Evolutionary conservation across 169 alveolate species (phyloP).

Genomic region (Theileria orientalis): DNA sequence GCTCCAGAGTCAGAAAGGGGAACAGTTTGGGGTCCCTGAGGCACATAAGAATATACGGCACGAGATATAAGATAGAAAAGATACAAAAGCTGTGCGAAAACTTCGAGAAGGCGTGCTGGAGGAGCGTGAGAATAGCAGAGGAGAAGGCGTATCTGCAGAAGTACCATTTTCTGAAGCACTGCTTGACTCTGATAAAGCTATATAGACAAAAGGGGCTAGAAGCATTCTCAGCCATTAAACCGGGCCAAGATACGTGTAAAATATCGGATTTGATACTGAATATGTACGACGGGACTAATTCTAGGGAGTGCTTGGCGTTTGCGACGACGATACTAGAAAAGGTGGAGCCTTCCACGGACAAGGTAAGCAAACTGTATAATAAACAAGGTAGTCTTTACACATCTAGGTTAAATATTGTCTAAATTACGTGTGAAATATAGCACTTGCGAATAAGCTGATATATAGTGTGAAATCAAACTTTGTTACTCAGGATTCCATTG

Average conservation of each 20-base stretch:
- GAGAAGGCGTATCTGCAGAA: conserved; percentile 50
- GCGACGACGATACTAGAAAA: neutral
- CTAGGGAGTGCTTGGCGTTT: neutral
- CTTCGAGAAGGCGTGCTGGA: conserved; percentile 64
- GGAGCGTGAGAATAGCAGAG: conserved; percentile 50
- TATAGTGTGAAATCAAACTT: too few relatives aligned
- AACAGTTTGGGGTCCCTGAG: conserved; percentile 34
- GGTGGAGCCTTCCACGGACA: too few relatives aligned
- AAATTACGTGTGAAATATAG: too few relatives aligned
- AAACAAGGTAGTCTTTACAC: too few relatives aligned
- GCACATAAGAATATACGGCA: conserved; percentile 9
- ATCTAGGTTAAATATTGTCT: too few relatives aligned
- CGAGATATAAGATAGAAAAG: conserved; percentile 59
- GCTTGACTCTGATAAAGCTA: conserved; percentile 36
- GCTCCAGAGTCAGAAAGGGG: conserved; percentile 31
- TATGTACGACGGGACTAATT: conserved; percentile 15
- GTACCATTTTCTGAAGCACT: conserved; percentile 47
- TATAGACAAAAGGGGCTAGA: conserved; percentile 2
- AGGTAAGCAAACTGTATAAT: too few relatives aligned
- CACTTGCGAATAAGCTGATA: too few relatives aligned
- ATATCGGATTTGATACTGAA: conserved; percentile 5
- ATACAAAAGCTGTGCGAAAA: conserved; percentile 48
- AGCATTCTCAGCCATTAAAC: neutral
- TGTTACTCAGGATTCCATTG: too few relatives aligned
- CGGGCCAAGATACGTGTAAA: neutral